Evolutionary conservation across 148 eudicot species (phyloP), one percentile per base, ranked within the genome.

Genomic region (Spergularia bocconei): DNA sequence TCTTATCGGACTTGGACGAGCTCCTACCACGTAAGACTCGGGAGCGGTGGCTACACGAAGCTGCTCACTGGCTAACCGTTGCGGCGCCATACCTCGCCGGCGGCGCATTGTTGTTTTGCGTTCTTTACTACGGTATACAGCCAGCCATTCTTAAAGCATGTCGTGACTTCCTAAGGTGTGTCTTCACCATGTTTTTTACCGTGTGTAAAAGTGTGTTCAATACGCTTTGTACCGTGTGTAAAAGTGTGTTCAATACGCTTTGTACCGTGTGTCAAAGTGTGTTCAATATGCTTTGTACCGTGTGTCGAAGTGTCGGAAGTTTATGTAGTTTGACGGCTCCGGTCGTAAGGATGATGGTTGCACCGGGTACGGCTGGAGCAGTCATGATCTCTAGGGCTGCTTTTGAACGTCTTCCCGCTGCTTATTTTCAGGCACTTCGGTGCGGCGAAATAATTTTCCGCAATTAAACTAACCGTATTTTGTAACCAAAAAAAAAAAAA

Each of bases 321-420:
- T 29, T 29, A 29, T 29, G 36, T 29, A 29, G 36, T 29, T 23
- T 1, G 25, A 1, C 25, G 25, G 25, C 0, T 23, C 36, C 36
- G 2, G 36, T 2, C 36, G 1, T 29, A 0, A 67, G 3, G 66
- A 68, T 68, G 79, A 76, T 76, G 79, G 68, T 11, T 54, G 59
- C 50, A 29, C 76, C 69, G 23, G 75, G 75, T 59, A 44, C 3
- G 13, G 56, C 13, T 60, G 75, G 67, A 1, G 14, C 4, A 21
- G 14, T 38, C 19, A 6, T 47, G 2, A 72, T 72, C 60, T 4
- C 55, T 1, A 39, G 75, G 15, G 36, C 38, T 19, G 7, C 2
- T 13, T 71, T 71, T 58, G 54, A 71, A 60, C 14, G 16, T 57
- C 57, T 57, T 13, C 65, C 75, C 57, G 13, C 38, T n/a, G 51